Evolutionary conservation across 2,329 filamentous ascomycete species (phyloP).

Genomic region (Exserohilum turcica): DNA sequence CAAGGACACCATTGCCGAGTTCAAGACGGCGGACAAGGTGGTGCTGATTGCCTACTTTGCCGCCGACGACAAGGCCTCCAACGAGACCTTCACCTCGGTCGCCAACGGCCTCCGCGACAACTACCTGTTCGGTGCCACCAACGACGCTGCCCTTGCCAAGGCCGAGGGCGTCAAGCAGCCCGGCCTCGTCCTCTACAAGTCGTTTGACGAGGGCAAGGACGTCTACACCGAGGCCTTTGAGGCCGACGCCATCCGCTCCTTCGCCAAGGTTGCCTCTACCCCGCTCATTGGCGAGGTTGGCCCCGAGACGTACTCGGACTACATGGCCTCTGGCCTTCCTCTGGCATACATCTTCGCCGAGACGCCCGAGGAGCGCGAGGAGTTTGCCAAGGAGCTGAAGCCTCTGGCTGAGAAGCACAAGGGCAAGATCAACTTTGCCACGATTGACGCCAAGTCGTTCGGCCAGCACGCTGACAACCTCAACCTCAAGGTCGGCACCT

Average conservation of each 20-base stretch:
- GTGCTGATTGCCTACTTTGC: conserved; percentile 89
- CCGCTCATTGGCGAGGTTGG: conserved; percentile 95
- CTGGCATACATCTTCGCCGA: conserved; percentile 98
- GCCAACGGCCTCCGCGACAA: conserved; percentile 80
- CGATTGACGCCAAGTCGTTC: conserved; percentile 92
- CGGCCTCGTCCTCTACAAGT: conserved; percentile 92
- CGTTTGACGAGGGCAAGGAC: conserved; percentile 95
- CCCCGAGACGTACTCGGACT: conserved; percentile 92
- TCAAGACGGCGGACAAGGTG: conserved; percentile 98
- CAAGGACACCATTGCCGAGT: conserved; percentile 84
- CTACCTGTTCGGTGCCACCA: conserved; percentile 89
- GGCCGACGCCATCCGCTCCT: conserved; percentile 76
- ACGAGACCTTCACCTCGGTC: conserved; percentile 79
- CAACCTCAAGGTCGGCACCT: conserved; percentile 93
- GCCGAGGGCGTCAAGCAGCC: conserved; percentile 88
- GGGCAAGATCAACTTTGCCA: conserved; percentile 95
- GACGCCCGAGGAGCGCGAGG: conserved; percentile 83
- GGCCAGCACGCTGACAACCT: conserved; percentile 95
- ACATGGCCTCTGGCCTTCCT: conserved; percentile 90
- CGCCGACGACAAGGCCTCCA: conserved; percentile 79
- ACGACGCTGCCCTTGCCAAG: conserved; percentile 82
- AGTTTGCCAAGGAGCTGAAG: conserved; percentile 78
- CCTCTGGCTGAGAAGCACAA: conserved; percentile 88
- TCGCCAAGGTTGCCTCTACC: conserved; percentile 82
- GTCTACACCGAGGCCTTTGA: conserved; percentile 82